Base-by-base conservation (phyloP, 2,329 filamentous ascomycete genomes). In the Xylariaceae sp. region DNA sequence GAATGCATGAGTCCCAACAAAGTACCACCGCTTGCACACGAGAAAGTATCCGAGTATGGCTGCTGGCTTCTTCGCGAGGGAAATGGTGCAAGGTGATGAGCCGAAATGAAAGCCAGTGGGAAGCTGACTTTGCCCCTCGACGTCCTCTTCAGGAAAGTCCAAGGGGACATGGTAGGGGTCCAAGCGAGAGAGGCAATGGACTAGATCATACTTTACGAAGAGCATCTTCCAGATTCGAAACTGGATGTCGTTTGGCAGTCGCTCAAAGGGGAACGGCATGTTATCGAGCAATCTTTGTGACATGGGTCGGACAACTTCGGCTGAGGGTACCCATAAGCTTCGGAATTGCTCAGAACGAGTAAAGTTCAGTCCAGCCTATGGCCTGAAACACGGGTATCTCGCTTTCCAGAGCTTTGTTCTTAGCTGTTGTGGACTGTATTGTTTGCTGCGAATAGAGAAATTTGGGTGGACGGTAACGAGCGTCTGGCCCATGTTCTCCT, bases 181-280 rank as follows among this genome's bases (percentile, higher is more conserved):
- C 0, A 76, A 55, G 0, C 73, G 60, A 1, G 70, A 73, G 2
- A 75, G 53, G 17, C 61, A 67, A 40, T 76, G 72, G 3, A 76
- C 47, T 0, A 65, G 35, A 1, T 59, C 19, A 0, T 50, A 26
- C 34, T 65, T 68, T n/a, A 65, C 55, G 1, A 73, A 55, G 2
- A 57, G 6, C 0, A 55, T n/a, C 4, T 45, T 49, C 11, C 74
- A 60, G 9, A 75, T 69, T 2, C 45, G 45, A 3, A 55, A 48
- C 37, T 67, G 61, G 1, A 68, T 17, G 0, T 51, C 4, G 0
- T 28, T 8, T 0, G 63, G 59, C 6, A 73, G 55, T 0, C n/a
- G n/a, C 4, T 62, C 45, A 9, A 69, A 63, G 1, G 9, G 43
- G 30, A 54, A 63, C 2, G 50, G 4, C 4, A 26, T 30, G 9